Evolutionary conservation across 1,284 basidiomycete genomes (phyloP).

Genomic region (Apiotrichum brassicae): DNA sequence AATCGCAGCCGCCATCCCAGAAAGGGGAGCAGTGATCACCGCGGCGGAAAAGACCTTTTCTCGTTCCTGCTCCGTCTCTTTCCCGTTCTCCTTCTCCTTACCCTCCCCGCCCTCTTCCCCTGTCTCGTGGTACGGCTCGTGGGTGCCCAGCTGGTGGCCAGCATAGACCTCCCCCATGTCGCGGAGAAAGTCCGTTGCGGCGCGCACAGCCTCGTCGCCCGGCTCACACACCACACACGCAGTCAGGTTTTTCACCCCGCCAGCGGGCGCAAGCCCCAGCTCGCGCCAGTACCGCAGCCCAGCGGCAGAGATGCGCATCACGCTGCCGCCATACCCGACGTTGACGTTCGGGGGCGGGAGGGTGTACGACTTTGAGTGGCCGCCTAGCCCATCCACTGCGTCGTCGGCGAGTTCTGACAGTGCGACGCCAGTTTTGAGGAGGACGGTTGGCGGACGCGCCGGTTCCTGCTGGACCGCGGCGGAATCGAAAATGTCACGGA

Average conservation of each 20-base stretch:
- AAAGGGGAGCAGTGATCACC: background rate
- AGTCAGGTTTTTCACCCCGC: slow-evolving; percentile 33
- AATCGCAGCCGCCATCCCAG: background rate
- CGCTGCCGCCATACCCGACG: slow-evolving; percentile 25
- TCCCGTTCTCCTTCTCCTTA: background rate
- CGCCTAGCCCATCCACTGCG: background rate
- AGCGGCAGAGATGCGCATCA: slow-evolving; percentile 30
- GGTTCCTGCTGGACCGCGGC: background rate
- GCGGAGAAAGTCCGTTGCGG: slow-evolving; percentile 16
- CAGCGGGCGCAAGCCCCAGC: slow-evolving; percentile 34
- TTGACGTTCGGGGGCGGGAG: slow-evolving; percentile 13
- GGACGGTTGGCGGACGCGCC: background rate
- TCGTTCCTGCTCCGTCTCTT: background rate
- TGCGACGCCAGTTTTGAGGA: slow-evolving; percentile 11
- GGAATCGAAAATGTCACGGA: slow-evolving; percentile 8
- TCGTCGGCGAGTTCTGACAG: slow-evolving; percentile 10
- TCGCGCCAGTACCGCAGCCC: slow-evolving; percentile 37
- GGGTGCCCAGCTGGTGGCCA: slow-evolving; percentile 12
- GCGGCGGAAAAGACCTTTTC: background rate
- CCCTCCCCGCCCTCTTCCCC: background rate
- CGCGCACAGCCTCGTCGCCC: slow-evolving; percentile 1
- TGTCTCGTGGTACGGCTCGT: background rate
- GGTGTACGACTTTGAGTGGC: background rate
- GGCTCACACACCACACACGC: slow-evolving; percentile 24
- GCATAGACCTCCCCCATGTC: slow-evolving; percentile 17